These are phyloP conservation scores for Takakia lepidozioides DNA, from an alignment of 225 moss, liverwort and hornwort genomes.

Conservation along the genomic window DNA sequence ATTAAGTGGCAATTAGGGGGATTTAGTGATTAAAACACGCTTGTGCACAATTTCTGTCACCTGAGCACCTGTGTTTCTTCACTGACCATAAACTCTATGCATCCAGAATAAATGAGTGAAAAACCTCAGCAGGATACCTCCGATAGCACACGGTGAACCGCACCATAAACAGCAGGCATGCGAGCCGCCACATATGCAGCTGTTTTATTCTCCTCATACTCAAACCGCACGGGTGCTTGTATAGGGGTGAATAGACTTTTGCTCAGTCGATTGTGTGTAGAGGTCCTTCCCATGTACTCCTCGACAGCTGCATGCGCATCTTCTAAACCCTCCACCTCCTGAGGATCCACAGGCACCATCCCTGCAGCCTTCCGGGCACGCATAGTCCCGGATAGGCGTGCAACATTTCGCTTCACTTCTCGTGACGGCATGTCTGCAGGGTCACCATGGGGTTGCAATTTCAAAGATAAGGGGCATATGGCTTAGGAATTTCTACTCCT, in stretches of 20 bases:
- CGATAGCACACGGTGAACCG: constrained; percentile 70
- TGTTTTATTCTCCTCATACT: constrained; percentile 67
- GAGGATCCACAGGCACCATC: constrained; percentile 5
- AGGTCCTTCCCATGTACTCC: constrained; percentile 39
- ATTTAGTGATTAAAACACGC: no score
- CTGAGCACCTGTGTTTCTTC: no score
- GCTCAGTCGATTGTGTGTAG: constrained; percentile 31
- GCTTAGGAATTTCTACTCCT: no score
- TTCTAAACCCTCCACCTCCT: constrained; percentile 40
- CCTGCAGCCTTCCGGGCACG: constrained; percentile 36
- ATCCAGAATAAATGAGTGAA: no score
- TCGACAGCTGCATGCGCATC: constrained; percentile 71
- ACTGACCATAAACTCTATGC: no score
- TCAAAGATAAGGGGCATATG: no score
- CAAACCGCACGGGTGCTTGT: constrained; percentile 43
- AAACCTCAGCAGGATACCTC: no score
- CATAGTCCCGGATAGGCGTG: constrained; percentile 54
- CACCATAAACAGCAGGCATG: constrained; percentile 92
- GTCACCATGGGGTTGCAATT: no score
- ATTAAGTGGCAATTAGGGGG: no score
- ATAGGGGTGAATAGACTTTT: constrained; percentile 33
- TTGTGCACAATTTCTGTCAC: no score
- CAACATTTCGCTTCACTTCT: constrained; percentile 84
- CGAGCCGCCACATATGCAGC: constrained; percentile 92
- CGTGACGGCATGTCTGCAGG: constrained; percentile 59